These are phyloP conservation scores for Cryphonectria parasitica DNA, from an alignment of 2,329 filamentous ascomycete species.

Conservation along the genomic window DNA sequence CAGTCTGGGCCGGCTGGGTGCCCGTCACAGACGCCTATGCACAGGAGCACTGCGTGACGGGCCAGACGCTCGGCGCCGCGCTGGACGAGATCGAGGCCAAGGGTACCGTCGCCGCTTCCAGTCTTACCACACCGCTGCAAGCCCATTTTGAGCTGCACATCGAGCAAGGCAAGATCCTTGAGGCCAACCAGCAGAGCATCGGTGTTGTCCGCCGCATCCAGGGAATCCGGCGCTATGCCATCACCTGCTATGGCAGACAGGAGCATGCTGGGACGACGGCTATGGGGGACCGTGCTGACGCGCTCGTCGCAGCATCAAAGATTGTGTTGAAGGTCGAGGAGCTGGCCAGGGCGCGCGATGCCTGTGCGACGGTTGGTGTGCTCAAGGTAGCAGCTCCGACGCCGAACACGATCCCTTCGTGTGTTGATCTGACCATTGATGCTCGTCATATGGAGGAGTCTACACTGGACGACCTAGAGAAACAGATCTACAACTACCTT, in stretches of 20 bases:
- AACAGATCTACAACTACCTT: conserved; percentile 24
- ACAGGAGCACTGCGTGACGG: conserved; percentile 16
- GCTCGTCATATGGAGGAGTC: neutral
- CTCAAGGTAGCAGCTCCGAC: conserved; percentile 30
- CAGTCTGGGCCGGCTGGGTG: conserved; percentile 28
- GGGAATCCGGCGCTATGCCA: conserved; percentile 34
- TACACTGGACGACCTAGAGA: neutral
- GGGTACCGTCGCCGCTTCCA: conserved; percentile 27
- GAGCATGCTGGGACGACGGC: conserved; percentile 41
- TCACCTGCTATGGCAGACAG: conserved; percentile 38
- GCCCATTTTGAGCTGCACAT: conserved; percentile 34
- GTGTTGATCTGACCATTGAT: conserved; percentile 1
- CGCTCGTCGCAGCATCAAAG: conserved; percentile 32
- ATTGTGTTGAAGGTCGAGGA: conserved; percentile 27
- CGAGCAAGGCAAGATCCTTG: conserved; percentile 32
- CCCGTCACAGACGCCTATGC: conserved; percentile 4
- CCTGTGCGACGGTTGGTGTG: conserved; percentile 32
- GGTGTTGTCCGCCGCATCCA: conserved; percentile 32
- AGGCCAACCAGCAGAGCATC: conserved; percentile 25
- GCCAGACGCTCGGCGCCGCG: conserved; percentile 30
- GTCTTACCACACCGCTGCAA: conserved; percentile 27
- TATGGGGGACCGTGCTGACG: conserved; percentile 35
- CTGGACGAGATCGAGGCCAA: conserved; percentile 31
- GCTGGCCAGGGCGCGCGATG: conserved; percentile 7
- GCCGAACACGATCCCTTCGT: conserved; percentile 7